phyloP scores from a whole-genome alignment of 495 filamentous ascomycete species.

The Podospora conica region DNA sequence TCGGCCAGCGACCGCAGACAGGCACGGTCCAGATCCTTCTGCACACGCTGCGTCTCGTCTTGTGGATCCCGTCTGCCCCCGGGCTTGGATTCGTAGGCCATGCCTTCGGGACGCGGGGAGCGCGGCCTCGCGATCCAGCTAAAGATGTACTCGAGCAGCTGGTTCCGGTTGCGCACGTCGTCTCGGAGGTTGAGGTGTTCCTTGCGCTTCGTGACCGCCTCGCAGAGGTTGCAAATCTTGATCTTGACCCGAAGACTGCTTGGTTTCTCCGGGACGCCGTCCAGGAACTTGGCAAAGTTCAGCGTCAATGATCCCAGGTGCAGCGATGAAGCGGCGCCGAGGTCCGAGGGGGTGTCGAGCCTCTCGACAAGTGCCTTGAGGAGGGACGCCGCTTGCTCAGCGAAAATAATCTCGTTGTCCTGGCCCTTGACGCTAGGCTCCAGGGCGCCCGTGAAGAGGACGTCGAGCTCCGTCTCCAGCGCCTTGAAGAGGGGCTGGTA shows the following conservation, averaged over 20 bases:
- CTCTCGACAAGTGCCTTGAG: conserved; percentile 56
- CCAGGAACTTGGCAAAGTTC: conserved; percentile 56
- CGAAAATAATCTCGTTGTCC: conserved; percentile 55
- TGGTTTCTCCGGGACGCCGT: conserved; percentile 44
- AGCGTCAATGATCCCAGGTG: conserved; percentile 54
- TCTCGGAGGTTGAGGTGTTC: conserved; percentile 60
- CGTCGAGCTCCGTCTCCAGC: conserved; percentile 54
- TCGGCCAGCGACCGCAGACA: conserved; percentile 55
- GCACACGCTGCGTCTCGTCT: conserved; percentile 49
- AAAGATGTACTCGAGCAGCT: conserved; percentile 56
- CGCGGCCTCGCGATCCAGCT: conserved; percentile 56
- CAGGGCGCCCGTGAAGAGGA: conserved; percentile 48
- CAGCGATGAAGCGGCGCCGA: conserved; percentile 50
- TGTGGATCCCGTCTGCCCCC: conserved; percentile 25
- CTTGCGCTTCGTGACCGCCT: conserved; percentile 57
- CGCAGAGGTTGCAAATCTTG: conserved; percentile 58
- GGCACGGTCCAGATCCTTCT: conserved; percentile 56
- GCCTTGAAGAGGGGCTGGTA: conserved; percentile 56
- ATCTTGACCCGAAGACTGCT: conserved; percentile 56
- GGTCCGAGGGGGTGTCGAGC: conserved; percentile 51
- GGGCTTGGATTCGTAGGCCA: conserved; percentile 5
- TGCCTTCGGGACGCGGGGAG: conserved; percentile 30
- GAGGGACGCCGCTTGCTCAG: conserved; percentile 57
- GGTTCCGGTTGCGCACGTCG: conserved; percentile 58
- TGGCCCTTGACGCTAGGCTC: conserved; percentile 45